These are phyloP conservation scores for Aspergillus thermomutatus DNA, from an alignment of 2,329 filamentous ascomycete species.

Conservation along the genomic window DNA sequence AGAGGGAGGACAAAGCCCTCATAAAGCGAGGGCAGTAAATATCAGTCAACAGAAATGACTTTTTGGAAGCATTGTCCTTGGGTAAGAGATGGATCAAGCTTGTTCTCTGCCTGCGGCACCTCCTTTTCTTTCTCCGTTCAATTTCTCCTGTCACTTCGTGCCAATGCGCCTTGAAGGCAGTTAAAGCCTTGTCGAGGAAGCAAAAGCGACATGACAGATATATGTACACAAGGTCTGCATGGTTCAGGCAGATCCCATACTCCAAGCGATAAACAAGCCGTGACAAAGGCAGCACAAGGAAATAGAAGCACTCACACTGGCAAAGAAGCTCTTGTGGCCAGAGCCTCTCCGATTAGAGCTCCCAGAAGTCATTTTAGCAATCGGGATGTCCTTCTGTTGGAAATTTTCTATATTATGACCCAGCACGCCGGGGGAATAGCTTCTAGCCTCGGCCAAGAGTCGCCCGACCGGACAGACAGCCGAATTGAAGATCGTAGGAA, in stretches of 20 bases:
- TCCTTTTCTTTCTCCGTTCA: background rate
- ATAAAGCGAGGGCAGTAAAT: background rate
- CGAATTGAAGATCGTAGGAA: background rate
- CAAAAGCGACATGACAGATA: background rate
- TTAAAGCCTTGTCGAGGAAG: background rate
- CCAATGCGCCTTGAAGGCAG: background rate
- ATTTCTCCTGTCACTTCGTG: background rate
- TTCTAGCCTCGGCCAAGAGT: conserved; percentile 17
- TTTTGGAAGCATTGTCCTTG: background rate
- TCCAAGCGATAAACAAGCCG: background rate
- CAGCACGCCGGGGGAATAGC: background rate
- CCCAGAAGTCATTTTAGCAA: conserved; percentile 28
- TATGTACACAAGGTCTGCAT: background rate
- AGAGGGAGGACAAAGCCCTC: background rate
- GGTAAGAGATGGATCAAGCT: background rate
- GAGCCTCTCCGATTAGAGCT: conserved; percentile 26
- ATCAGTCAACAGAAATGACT: background rate
- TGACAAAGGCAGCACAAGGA: conserved; percentile 6
- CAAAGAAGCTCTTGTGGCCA: conserved; percentile 35
- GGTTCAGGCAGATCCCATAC: conserved; percentile 1
- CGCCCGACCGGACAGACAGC: conserved; percentile 10
- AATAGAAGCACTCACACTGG: conserved; percentile 26
- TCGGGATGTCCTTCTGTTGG: background rate
- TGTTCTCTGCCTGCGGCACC: background rate
- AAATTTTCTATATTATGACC: background rate